phyloP scores from a whole-genome alignment of 495 filamentous ascomycete genomes.

The Penicillium cataractarum region DNA sequence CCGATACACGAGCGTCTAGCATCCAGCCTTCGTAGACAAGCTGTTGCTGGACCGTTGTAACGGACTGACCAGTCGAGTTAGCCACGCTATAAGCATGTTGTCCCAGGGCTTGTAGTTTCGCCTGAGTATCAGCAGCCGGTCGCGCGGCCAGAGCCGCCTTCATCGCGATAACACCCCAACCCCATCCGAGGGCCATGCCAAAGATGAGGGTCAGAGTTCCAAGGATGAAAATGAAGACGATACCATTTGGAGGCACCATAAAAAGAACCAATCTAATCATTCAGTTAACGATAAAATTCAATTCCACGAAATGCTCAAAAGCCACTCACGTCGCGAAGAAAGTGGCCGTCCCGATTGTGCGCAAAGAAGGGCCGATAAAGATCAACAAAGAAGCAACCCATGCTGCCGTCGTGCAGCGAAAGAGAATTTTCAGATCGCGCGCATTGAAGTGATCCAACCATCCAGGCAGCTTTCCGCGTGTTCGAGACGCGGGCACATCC shows the following conservation, averaged over 20 bases:
- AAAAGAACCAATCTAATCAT: conserved; percentile 37
- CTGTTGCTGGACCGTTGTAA: conserved; percentile 25
- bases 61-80: conserved; percentile 37
- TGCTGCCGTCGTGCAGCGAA: conserved; percentile 46
- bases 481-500: conserved; percentile 5
- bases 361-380: conserved; percentile 40
- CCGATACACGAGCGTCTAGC: conserved; percentile 46
- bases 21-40: conserved; percentile 43
- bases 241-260: conserved; percentile 42
- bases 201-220: conserved; percentile 37
- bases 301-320: background rate
- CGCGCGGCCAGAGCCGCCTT: conserved; percentile 45
- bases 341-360: conserved; percentile 32
- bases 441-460: conserved; percentile 51
- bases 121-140: conserved; percentile 41
- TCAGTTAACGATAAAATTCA: conserved; percentile 6
- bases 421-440: conserved; percentile 48
- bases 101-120: conserved; percentile 33
- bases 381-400: conserved; percentile 49
- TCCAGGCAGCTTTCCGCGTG: conserved; percentile 33
- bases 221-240: conserved; percentile 44
- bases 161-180: conserved; percentile 47
- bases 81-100: conserved; percentile 34
- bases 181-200: conserved; percentile 45
- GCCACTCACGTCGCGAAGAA: conserved; percentile 37